Conservation (phyloP, 768 basidiomycete genomes). For the Boletus speciosus region DNA sequence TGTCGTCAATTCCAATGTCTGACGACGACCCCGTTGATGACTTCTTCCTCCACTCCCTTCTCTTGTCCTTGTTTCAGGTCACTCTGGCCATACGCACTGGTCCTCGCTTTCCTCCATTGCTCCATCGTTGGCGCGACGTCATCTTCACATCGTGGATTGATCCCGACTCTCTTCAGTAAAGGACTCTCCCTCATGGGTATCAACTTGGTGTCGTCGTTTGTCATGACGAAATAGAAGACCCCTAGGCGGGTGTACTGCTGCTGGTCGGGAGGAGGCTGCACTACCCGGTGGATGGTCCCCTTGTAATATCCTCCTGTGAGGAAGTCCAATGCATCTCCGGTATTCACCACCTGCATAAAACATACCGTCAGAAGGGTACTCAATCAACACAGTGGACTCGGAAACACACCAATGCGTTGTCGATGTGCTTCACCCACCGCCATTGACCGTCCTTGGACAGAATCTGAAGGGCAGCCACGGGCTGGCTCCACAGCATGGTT, state of each 20-base stretch:
- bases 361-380: not conserved
- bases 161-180: conserved; percentile 44
- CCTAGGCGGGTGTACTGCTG: conserved; percentile 48
- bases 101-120: conserved; percentile 50
- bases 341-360: conserved; percentile 48
- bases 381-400: not conserved
- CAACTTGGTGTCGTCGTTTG: conserved; percentile 48
- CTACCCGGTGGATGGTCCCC: conserved; percentile 58
- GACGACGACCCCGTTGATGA: conserved; percentile 52
- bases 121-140: conserved; percentile 48
- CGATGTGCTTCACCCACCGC: conserved; percentile 57
- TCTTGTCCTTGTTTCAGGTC: conserved; percentile 40
- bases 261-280: conserved; percentile 57
- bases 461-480: conserved; percentile 57
- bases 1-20: conserved; percentile 49
- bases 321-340: conserved; percentile 58
- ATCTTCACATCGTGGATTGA: conserved; percentile 37
- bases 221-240: conserved; percentile 54
- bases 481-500: conserved; percentile 60
- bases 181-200: conserved; percentile 46
- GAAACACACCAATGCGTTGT: conserved; percentile 48
- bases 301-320: conserved; percentile 59
- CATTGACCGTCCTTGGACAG: conserved; percentile 48
- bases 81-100: conserved; percentile 48
- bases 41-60: conserved; percentile 50